Base-by-base conservation (phyloP, 2,329 filamentous ascomycete species). In the Colletotrichum paranaense region DNA sequence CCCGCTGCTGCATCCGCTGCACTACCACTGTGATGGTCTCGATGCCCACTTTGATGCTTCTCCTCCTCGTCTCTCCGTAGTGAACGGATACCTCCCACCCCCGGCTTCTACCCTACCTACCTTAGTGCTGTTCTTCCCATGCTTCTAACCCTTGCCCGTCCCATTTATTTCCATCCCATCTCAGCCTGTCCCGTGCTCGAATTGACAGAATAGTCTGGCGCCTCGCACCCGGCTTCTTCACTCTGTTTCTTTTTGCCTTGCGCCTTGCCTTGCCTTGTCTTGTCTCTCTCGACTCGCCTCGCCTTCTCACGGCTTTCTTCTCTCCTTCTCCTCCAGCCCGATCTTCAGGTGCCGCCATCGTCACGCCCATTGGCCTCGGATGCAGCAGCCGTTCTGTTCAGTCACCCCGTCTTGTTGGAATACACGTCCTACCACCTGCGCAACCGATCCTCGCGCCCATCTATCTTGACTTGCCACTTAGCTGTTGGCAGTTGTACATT, bases 171-270 rank as follows among this genome's bases (percentile, higher is more conserved):
- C 67, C 67, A 73, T 73, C 67, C 56, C 71, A 73, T 58, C 71
- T 73, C 62, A 70, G 71, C 62, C 71, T 71, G 67, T 60, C 71
- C 71, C 67, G 70, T 71, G 67, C 71, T 71, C 30, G 71, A 55
- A 66, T 53, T 55, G 57, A 62, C 56, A 46, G 67, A 65, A 66
- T 62, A 42, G 59, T 56, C 70, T 72, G 53, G 32, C 42, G 66
- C 59, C 69, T 67, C 66, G 65, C 65, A 64, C 65, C 58, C 59
- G 42, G 35, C 38, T 42, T 57, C 67, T 70, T 62, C 30, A 65
- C 35, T 56, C 55, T 56, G 55, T 56, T 46, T 38, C 38, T 69
- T 49, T 67, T 67, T 22, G 66, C 60, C 69, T 72, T 26, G 66
- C 58, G 66, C 30, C 19, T 49, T 30, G 59, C 67, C 58, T 59